These are phyloP conservation scores for Schwanniomyces vanrijiae DNA, from an alignment of 805 yeast genomes.

Conservation along the genomic window DNA sequence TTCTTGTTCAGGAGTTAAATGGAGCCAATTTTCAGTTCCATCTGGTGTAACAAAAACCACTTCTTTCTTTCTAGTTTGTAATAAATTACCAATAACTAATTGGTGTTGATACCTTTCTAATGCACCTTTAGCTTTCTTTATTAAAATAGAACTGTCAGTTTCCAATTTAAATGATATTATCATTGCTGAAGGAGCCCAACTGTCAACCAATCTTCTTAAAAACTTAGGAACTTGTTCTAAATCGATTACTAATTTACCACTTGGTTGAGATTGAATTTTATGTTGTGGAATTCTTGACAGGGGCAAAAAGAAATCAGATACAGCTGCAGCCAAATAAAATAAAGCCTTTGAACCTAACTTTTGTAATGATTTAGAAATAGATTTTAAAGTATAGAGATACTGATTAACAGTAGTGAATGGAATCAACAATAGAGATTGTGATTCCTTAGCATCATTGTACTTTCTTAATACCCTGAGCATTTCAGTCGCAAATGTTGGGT, in stretches of 20 bases:
- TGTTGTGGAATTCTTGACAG: constrained; percentile 84
- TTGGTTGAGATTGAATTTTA: constrained; percentile 83
- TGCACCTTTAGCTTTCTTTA: constrained; percentile 77
- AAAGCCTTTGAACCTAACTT: constrained; percentile 57
- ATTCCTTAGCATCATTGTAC: constrained; percentile 49
- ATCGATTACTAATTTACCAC: constrained; percentile 78
- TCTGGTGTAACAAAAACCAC: constrained; percentile 77
- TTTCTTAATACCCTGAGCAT: constrained; percentile 62
- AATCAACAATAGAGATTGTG: constrained; percentile 58
- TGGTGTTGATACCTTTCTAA: constrained; percentile 87
- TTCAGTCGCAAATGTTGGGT: constrained; percentile 55
- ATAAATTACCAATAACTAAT: constrained; percentile 87
- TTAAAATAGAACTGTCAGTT: constrained; percentile 71
- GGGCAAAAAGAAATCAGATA: constrained; percentile 93
- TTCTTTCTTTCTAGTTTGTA: constrained; percentile 84
- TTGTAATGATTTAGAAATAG: constrained; percentile 61
- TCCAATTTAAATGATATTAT: constrained; percentile 92
- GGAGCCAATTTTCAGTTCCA: constrained; percentile 48
- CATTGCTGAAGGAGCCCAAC: constrained; percentile 96
- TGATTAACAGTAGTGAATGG: constrained; percentile 97
- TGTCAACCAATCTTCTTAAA: constrained; percentile 78
- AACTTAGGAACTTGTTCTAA: constrained; percentile 97
- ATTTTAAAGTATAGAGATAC: constrained; percentile 78
- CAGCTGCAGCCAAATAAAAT: constrained; percentile 95
- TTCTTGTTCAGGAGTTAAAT: constrained; percentile 42